Percentiles rank a stretch among this genome's conserved stretches.
Evolutionary conservation across 1,284 basidiomycete species (phyloP).

Genomic region (Lentinula novae-zelandiae): DNA sequence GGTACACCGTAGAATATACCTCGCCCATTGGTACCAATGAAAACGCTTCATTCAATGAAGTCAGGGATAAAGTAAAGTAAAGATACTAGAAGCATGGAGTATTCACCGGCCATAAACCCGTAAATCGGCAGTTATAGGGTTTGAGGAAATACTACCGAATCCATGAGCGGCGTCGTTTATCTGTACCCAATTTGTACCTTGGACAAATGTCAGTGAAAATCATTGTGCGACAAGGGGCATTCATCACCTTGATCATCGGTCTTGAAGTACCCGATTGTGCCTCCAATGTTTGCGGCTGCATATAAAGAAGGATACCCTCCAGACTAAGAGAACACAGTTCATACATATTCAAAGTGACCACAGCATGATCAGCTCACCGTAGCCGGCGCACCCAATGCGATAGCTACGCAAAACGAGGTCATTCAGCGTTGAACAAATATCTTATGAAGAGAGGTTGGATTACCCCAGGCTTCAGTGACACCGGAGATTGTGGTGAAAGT

Average conservation of each 20-base stretch:
- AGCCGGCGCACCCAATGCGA: constrained; percentile 54
- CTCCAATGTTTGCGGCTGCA: constrained; percentile 49
- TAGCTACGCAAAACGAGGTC: constrained; percentile 21
- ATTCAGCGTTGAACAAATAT: not conserved
- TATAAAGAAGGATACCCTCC: constrained; percentile 56
- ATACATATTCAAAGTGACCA: not conserved
- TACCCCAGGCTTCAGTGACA: constrained; percentile 46
- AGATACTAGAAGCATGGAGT: not conserved
- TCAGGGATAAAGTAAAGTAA: not conserved
- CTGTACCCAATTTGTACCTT: constrained; percentile 51
- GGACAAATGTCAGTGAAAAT: no score
- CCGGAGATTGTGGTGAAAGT: constrained; percentile 47
- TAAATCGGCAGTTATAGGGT: constrained; percentile 49
- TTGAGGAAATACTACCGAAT: constrained; percentile 49
- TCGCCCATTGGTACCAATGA: constrained; percentile 62
- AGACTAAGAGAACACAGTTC: constrained; percentile 14
- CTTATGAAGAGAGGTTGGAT: not conserved
- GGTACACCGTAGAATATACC: constrained; percentile 60
- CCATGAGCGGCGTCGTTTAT: constrained; percentile 61
- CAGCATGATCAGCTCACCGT: constrained; percentile 15
- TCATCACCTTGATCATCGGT: constrained; percentile 46
- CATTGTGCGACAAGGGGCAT: not conserved
- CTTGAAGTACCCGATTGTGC: constrained; percentile 48
- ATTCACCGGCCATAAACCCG: constrained; percentile 51
- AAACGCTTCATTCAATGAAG: constrained; percentile 41